Evolutionary conservation across 1,284 basidiomycete genomes (phyloP), one percentile per base, ranked within the genome.

Genomic region (Moniliophthora roreri): DNA sequence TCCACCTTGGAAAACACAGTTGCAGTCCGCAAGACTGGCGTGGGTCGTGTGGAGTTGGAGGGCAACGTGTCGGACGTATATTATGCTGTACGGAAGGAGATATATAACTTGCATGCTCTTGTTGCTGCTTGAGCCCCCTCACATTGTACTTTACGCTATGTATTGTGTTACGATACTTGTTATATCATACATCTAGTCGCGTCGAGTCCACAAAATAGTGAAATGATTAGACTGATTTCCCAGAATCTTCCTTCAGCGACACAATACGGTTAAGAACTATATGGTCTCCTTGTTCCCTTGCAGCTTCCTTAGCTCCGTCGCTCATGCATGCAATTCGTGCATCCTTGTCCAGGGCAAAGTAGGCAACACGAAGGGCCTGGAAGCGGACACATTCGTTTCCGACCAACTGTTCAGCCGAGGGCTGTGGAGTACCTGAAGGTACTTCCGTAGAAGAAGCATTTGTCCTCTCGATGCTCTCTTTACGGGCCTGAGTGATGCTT

Each of bases 371-470:
- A 71, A 99, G 81, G 16, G 93, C 97, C 73, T 99, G 97, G 85
- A 99, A 99, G 44, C 97, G 81, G 48, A 99, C 84, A 67, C 89
- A 91, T 70, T 99, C 97, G 68, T 91, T 89, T 18, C 97, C 96
- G 36, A 95, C 81, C 39, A 97, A 78, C 69, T 93, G 90, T 53
- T 88, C 89, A 38, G 84, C 86, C 4, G 84, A 91, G 21, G 85
- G 86, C 51, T 83, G 81, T 6, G 88, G 88, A 6, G 28, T 11
- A 32, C 11, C 28, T 32, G 28, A 6, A 6, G 28, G 28, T 6
- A 32, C 28, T 32, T 32, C 28, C 18, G 79, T 83, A 52, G 76
- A 79, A 36, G 82, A 83, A 59, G 83, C 80, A 10, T 84, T 85
- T 23, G 87, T 89, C 58, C 91, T 77, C 54, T 74, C 75, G 60